These are phyloP conservation scores for Saccharomycopsis sp. DNA, from an alignment of 805 yeast species.

Conservation along the genomic window DNA sequence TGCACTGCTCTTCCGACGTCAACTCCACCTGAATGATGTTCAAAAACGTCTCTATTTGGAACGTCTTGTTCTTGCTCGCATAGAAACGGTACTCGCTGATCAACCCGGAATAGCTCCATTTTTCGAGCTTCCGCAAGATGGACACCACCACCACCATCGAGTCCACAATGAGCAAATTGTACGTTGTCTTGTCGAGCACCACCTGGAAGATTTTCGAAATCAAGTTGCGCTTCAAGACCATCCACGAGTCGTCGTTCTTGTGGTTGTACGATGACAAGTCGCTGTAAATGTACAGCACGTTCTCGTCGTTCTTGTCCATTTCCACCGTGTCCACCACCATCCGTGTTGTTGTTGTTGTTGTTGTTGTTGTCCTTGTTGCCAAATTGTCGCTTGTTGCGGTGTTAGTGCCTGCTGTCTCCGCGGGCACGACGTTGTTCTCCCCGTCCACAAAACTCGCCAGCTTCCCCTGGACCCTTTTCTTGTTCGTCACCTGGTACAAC, in stretches of 20 bases:
- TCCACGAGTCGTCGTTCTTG: slow-evolving; percentile 50
- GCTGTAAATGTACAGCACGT: slow-evolving; percentile 10
- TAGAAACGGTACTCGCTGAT: slow-evolving; percentile 77
- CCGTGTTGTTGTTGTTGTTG: background rate
- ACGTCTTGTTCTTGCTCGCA: slow-evolving; percentile 63
- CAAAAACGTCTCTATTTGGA: slow-evolving; percentile 71
- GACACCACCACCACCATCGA: slow-evolving; percentile 75
- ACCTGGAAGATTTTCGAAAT: slow-evolving; percentile 58
- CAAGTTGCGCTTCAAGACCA: slow-evolving; percentile 60
- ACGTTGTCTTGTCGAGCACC: slow-evolving; percentile 49
- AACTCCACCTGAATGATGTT: slow-evolving; percentile 59
- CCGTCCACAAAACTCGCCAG: too few relatives aligned
- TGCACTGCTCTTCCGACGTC: slow-evolving; percentile 27
- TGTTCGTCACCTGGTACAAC: slow-evolving; percentile 26
- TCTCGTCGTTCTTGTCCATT: background rate
- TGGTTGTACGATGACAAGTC: slow-evolving; percentile 17
- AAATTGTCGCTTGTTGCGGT: too few relatives aligned
- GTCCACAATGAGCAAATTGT: slow-evolving; percentile 70
- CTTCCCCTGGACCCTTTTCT: background rate
- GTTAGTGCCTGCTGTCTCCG: too few relatives aligned
- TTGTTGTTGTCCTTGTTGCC: too few relatives aligned
- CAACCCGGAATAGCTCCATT: slow-evolving; percentile 82
- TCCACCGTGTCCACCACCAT: background rate
- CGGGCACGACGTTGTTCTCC: background rate
- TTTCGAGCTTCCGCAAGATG: slow-evolving; percentile 68